Percentiles rank a stretch among this genome's conserved stretches.
Evolutionary conservation across 2,329 filamentous ascomycete genomes (phyloP).

Genomic region (Thielaviopsis ethacetica): DNA sequence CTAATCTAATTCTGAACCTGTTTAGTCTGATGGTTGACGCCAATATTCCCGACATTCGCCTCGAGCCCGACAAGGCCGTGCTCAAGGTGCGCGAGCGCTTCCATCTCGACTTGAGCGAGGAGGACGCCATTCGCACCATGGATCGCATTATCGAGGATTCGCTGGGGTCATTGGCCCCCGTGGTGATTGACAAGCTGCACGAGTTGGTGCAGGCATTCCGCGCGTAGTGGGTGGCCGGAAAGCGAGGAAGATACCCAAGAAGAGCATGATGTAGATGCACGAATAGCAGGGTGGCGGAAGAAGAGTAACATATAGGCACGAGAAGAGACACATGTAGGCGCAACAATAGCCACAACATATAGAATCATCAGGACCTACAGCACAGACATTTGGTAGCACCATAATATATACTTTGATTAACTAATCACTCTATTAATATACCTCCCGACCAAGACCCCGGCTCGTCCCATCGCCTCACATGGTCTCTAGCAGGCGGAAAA

Average conservation of each 20-base stretch:
- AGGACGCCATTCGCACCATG: conserved; percentile 78
- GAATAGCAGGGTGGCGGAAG: too few relatives aligned
- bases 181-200: conserved; percentile 89
- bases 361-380: neutral
- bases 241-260: too few relatives aligned
- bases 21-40: conserved; percentile 97
- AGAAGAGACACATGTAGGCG: neutral
- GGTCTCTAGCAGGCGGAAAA: neutral
- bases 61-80: conserved; percentile 86
- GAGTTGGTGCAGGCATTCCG: conserved; percentile 85
- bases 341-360: neutral
- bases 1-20: conserved; percentile 81
- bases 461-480: neutral
- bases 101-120: conserved; percentile 77
- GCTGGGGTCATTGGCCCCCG: conserved; percentile 74
- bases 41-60: conserved; percentile 85
- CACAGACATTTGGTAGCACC: neutral
- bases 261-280: too few relatives aligned
- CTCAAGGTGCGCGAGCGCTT: conserved; percentile 91
- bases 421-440: neutral
- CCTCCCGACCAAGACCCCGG: neutral
- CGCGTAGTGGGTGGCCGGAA: too few relatives aligned
- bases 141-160: conserved; percentile 84
- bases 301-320: neutral
- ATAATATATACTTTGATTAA: neutral